These are phyloP conservation scores for Prunus salicina DNA, from an alignment of 306 rosid genomes.

Conservation along the genomic window DNA sequence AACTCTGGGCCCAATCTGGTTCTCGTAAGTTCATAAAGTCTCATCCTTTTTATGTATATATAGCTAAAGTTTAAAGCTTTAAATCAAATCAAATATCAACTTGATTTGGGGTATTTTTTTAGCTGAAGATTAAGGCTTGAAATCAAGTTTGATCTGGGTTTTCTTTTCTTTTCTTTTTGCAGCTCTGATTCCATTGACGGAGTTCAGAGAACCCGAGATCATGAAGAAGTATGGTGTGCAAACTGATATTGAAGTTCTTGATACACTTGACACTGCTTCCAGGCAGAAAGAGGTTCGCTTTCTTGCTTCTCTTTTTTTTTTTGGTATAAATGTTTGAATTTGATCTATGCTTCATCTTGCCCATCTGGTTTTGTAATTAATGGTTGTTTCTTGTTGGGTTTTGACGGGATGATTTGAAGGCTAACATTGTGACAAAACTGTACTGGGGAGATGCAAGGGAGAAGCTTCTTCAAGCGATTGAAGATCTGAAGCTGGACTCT, in stretches of 20 bases:
- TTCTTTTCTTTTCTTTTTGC: neutral
- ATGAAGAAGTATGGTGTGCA: slow-evolving; percentile 47
- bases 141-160: slow-evolving; percentile 1
- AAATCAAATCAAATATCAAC: too few species aligned
- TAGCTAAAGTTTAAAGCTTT: neutral
- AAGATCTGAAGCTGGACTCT: slow-evolving; percentile 75
- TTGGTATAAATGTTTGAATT: neutral
- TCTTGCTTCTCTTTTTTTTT: neutral
- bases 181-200: slow-evolving; percentile 78
- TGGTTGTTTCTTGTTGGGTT: neutral
- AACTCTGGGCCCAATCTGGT: slow-evolving; percentile 57
- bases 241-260: slow-evolving; percentile 71
- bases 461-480: slow-evolving; percentile 68
- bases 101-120: neutral
- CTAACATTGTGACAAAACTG: slow-evolving; percentile 52
- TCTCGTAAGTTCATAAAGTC: slow-evolving; percentile 49
- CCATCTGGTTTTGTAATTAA: neutral
- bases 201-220: slow-evolving; percentile 52
- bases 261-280: slow-evolving; percentile 60
- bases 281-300: slow-evolving; percentile 66
- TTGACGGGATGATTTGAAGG: slow-evolving; percentile 31
- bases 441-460: slow-evolving; percentile 98
- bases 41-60: too few species aligned
- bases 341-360: neutral
- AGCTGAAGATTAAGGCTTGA: neutral